Conservation (phyloP, 768 basidiomycete genomes). For the Termitomyces sp. region DNA sequence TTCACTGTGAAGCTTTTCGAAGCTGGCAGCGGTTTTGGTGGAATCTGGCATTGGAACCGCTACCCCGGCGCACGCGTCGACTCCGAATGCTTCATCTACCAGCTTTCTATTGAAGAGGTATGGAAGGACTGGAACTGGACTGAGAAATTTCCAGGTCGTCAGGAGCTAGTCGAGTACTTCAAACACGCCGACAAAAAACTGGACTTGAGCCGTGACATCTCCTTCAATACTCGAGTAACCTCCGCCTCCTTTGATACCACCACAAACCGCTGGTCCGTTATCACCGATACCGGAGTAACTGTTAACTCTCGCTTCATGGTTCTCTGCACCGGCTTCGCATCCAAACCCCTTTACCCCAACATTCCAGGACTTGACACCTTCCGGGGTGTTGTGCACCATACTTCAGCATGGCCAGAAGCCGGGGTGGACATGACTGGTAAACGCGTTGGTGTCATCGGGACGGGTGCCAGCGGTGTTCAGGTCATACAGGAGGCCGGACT, state of each 20-base stretch:
- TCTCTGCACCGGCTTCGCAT: slow-evolving; percentile 21
- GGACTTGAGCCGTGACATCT: slow-evolving; percentile 17
- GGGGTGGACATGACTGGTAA: slow-evolving; percentile 18
- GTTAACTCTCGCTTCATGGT: slow-evolving; percentile 17
- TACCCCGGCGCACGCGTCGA: slow-evolving; percentile 25
- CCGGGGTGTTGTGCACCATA: slow-evolving; percentile 19
- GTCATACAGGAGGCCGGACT: slow-evolving; percentile 19
- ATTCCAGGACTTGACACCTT: slow-evolving; percentile 18
- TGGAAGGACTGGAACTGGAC: slow-evolving; percentile 22
- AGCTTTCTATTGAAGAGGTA: slow-evolving; percentile 18
- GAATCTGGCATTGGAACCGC: slow-evolving; percentile 23
- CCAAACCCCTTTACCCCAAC: slow-evolving; percentile 19
- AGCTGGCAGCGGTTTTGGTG: slow-evolving; percentile 18
- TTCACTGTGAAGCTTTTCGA: slow-evolving; percentile 17
- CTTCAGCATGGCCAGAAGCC: slow-evolving; percentile 17
- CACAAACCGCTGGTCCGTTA: slow-evolving; percentile 18
- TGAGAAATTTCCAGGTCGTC: slow-evolving; percentile 13
- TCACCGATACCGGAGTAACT: slow-evolving; percentile 14
- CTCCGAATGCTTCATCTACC: slow-evolving; percentile 20
- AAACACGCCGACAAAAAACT: slow-evolving; percentile 19
- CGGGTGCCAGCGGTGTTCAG: background rate
- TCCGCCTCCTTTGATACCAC: slow-evolving; percentile 16
- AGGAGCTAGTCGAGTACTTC: slow-evolving; percentile 20
- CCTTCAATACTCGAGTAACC: slow-evolving; percentile 19
- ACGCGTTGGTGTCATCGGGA: slow-evolving; percentile 9